Conservation (phyloP, 345 rosid genomes). For the Ricinus communis region DNA sequence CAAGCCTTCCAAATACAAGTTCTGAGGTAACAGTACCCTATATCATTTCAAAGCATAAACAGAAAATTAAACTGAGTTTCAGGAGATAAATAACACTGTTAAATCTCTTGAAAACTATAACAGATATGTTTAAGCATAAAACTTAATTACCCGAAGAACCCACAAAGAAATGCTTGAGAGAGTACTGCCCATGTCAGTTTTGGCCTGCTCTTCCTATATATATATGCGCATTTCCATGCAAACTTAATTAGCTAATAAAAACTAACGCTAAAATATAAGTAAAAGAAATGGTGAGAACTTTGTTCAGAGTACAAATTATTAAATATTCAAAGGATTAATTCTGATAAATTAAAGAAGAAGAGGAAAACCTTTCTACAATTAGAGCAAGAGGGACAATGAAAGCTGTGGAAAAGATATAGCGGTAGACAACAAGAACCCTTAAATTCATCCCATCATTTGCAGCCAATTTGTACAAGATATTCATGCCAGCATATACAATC, state of each 20-base stretch:
- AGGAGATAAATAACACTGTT: no score
- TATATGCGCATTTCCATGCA: not conserved
- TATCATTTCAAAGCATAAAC: no score
- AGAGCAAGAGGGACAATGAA: conserved; percentile 14
- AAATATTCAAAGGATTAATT: not conserved
- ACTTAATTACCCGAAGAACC: not conserved
- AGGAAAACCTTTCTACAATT: conserved; percentile 11
- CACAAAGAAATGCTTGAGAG: not conserved
- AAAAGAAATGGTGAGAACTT: no score
- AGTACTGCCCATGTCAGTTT: not conserved
- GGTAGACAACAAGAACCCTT: conserved; percentile 14
- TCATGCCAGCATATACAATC: not conserved
- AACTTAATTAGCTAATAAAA: not conserved
- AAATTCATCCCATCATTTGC: conserved; percentile 15
- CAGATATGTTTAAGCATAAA: no score
- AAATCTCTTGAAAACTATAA: no score
- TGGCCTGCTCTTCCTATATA: conserved; percentile 4
- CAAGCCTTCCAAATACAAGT: conserved; percentile 1
- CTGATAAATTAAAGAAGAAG: no score
- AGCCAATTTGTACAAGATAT: conserved; percentile 8
- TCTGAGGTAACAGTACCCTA: not conserved
- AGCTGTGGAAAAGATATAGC: conserved; percentile 12
- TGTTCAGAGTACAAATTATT: not conserved
- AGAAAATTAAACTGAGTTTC: no score
- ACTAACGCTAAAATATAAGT: not conserved